Conservation (phyloP, 192 early-diverging fungal genomes). For the Gaertneriomyces sp. region DNA sequence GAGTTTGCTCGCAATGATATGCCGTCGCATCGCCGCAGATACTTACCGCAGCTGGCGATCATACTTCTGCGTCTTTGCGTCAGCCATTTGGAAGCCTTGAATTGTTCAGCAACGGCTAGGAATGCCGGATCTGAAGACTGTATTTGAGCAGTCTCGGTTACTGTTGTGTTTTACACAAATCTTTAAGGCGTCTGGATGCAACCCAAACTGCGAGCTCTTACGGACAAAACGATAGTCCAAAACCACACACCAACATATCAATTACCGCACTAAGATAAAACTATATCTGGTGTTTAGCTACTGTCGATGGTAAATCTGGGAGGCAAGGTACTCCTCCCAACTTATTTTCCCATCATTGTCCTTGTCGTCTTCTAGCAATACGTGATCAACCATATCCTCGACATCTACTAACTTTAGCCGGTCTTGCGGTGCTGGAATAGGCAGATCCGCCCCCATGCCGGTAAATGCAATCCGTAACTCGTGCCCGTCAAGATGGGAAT, state of each 20-base stretch:
- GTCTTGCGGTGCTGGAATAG: slow-evolving; percentile 5
- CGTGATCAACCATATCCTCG: slow-evolving; percentile 67
- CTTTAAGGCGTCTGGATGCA: too few species aligned
- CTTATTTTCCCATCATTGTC: slow-evolving; percentile 61
- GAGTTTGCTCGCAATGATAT: not conserved
- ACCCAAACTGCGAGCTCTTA: too few species aligned
- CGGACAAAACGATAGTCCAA: too few species aligned
- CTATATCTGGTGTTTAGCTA: too few species aligned
- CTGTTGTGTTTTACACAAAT: too few species aligned
- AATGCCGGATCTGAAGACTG: too few species aligned
- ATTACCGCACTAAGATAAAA: too few species aligned
- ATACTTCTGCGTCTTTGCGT: slow-evolving; percentile 72
- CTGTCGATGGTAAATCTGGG: slow-evolving; percentile 21
- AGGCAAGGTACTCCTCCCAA: slow-evolving; percentile 49
- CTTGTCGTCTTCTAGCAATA: slow-evolving; percentile 69
- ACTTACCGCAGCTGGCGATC: slow-evolving; percentile 80
- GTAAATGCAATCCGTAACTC: slow-evolving; percentile 65
- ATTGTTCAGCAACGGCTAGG: not conserved
- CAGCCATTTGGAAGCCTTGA: slow-evolving; percentile 2
- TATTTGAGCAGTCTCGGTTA: too few species aligned
- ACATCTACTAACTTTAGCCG: slow-evolving; percentile 39
- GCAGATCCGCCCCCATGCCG: slow-evolving; percentile 30
- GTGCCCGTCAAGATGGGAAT: slow-evolving; percentile 71
- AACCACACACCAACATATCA: too few species aligned
- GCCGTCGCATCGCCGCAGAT: not conserved